Percentiles rank a stretch among this genome's conserved stretches.
Conservation (phyloP, 2,329 filamentous ascomycete genomes). For the Phialophora macrospora region DNA sequence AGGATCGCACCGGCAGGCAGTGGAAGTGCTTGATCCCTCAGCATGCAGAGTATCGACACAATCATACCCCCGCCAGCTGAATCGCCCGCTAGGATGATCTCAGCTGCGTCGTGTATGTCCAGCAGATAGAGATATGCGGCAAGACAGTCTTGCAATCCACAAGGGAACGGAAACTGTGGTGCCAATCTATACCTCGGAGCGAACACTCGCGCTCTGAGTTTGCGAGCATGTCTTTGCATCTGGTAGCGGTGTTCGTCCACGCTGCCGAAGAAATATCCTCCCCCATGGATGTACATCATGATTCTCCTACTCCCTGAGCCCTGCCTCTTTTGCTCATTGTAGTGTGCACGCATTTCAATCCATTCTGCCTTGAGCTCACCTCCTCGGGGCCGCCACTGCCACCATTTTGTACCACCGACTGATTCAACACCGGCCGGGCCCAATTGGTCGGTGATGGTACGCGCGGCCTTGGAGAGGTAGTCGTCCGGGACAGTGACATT, state of each 20-base stretch:
- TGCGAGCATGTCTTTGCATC: conserved; percentile 92
- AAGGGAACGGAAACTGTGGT: conserved; percentile 95
- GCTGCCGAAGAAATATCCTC: conserved; percentile 93
- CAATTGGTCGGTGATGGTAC: conserved; percentile 72
- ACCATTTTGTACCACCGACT: conserved; percentile 84
- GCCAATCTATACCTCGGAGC: conserved; percentile 85
- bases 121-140: conserved; percentile 86
- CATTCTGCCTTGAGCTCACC: conserved; percentile 79
- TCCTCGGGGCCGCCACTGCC: conserved; percentile 79
- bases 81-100: conserved; percentile 87
- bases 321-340: conserved; percentile 69
- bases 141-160: conserved; percentile 85
- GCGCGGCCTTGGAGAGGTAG: conserved; percentile 69
- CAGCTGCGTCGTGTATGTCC: conserved; percentile 73
- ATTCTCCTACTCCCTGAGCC: conserved; percentile 69
- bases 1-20: conserved; percentile 87
- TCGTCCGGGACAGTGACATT: conserved; percentile 67
- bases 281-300: conserved; percentile 93
- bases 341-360: conserved; percentile 92
- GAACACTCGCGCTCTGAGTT: conserved; percentile 86
- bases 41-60: conserved; percentile 73
- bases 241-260: conserved; percentile 98
- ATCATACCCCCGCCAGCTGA: conserved; percentile 94
- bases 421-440: conserved; percentile 73
- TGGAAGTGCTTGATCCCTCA: conserved; percentile 82